Conservation (phyloP, 1,139 yeast genomes). For the Cylindricascospora bacillispora region DNA sequence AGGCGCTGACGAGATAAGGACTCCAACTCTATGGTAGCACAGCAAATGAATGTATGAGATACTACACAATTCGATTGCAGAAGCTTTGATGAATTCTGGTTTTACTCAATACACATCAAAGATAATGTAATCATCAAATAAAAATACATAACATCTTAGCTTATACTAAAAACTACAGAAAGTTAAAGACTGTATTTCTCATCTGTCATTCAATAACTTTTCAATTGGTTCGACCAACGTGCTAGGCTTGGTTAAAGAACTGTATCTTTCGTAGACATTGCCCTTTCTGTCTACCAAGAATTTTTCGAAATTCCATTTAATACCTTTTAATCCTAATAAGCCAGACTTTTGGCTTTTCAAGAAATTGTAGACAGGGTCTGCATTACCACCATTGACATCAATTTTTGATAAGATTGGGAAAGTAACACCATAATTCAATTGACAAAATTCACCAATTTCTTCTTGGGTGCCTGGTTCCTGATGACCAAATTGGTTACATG, state of each 20-base stretch:
- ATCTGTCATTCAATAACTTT: not conserved
- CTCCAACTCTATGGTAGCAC: too few relatives aligned
- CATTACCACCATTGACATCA: slow-evolving; percentile 75
- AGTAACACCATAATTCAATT: slow-evolving; percentile 60
- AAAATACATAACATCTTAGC: too few relatives aligned
- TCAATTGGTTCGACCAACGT: not conserved
- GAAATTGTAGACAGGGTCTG: slow-evolving; percentile 70
- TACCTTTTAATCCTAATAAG: slow-evolving; percentile 60
- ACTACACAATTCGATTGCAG: too few relatives aligned
- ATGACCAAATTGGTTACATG: slow-evolving; percentile 79
- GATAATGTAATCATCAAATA: too few relatives aligned
- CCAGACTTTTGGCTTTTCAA: slow-evolving; percentile 52
- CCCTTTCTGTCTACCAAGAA: slow-evolving; percentile 67
- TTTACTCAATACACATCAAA: too few relatives aligned
- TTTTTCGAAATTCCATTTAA: slow-evolving; percentile 95
- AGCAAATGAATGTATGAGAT: too few relatives aligned
- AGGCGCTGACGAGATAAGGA: too few relatives aligned
- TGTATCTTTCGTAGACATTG: slow-evolving; percentile 55
- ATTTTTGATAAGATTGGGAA: slow-evolving; percentile 83
- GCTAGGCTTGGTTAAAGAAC: slow-evolving; percentile 55
- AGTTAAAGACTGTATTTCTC: too few relatives aligned
- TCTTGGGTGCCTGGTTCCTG: slow-evolving; percentile 75
- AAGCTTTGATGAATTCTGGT: too few relatives aligned
- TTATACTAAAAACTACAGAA: too few relatives aligned
- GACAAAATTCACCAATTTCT: slow-evolving; percentile 54